Evolutionary conservation across 176 grass and related monocot genomes (phyloP), one percentile per base, ranked within the genome.

Genomic region (Thinopyrum elongatum): DNA sequence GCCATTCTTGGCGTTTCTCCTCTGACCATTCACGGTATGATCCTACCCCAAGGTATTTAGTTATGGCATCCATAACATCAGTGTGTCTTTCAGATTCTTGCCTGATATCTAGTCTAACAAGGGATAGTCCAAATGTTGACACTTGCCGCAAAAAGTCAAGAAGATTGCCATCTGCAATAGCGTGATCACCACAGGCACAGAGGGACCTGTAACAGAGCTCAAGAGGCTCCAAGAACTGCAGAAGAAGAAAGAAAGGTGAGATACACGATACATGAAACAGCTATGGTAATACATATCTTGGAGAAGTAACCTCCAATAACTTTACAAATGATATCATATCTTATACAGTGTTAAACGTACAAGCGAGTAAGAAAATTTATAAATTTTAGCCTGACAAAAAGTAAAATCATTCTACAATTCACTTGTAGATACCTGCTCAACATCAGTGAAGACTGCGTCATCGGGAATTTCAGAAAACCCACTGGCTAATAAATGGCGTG

Each of bases 381-480:
- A 35, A 74, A 68, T 70, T 19, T 75, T 82, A 79, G 11, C 44
- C 69, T 75, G 64, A 47, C 38, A 21, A 65, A 21, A 65, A 72
- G 47, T 31, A 70, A 86, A 82, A 41, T 33, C 46, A 36, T 8
- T 63, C 49, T 29, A 28, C 13, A 28, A 7, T 82, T 89, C 26
- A 75, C 69, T 36, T 66, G 39, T 77, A 74, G 5, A 22, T 90
- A 93, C 93, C 87, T 98, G 91, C 85, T 95, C 89, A 80, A 98
- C 85, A 83, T 93, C 81, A 59, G 91, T 95, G 77, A 93, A 98
- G 80, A 88, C 92, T 81, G 87, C 80, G 78, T 98, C 89, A 26
- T 95, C 91, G 1, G 93, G 93, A 81, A 98, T 98, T 83, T 98
- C 95, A 92, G 95, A 98, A 93, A 92, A 93, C 30, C 91, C 95